Evolutionary conservation across 164 flowering plant genomes (phyloP), one percentile per base, ranked within the genome.

Genomic region (Umbellularia californica): DNA sequence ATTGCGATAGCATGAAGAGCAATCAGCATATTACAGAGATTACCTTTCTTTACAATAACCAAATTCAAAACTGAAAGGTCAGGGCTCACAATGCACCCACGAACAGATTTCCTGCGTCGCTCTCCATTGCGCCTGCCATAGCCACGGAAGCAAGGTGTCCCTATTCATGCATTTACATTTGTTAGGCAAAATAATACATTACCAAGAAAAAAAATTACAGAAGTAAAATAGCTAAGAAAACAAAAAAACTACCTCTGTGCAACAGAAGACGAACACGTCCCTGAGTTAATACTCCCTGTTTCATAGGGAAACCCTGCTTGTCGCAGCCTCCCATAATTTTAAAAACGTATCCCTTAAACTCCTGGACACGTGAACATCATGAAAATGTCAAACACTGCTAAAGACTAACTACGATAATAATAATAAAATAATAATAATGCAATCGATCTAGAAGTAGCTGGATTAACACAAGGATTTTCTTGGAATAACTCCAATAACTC

Each of bases 251-350:
- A 85, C 88, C 88, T 80, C 88, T 80, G 68, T 77, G 82, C 30
- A 85, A 79, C 76, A 85, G 72, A 23, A 83, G 81, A 50, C 83
- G 83, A 51, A 85, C 88, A 72, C 86, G 86, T 23, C 88, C 88
- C 69, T 83, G 80, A 63, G 88, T 85, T 33, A 85, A 52, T 5
- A 85, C 88, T 75, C 88, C 88, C 76, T 85, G 88, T 78, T 85
- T 83, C 88, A 85, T 85, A 5, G 86, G 88, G 33, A 85, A 83
- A 17, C 85, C 88, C 58, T 85, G 88, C 76, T 85, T 85, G 76
- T 85, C 88, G 69, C 86, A 85, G n/a, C 88, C 88, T 55, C 88
- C 88, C 86, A 78, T 85, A 28, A 85, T 85, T 70, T 85, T 85
- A 51, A 85, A 85, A 5, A 85, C 85, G 67, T 85, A 85, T 12